Conservation (phyloP, 257 asterid genomes). For the Craterostigma plantagineum region DNA sequence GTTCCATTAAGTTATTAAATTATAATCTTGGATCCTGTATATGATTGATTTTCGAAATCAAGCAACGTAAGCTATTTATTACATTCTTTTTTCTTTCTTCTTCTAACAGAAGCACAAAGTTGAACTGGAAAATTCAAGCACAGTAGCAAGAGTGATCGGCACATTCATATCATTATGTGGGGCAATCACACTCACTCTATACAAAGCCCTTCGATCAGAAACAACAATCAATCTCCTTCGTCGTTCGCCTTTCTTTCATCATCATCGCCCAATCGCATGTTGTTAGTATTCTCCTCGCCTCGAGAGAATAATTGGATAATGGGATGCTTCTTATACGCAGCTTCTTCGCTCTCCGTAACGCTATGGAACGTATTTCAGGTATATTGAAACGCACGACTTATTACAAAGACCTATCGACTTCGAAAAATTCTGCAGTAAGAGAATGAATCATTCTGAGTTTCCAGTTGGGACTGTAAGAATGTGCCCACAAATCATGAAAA, state of each 20-base stretch:
- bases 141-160: constrained; percentile 43
- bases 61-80: too few relatives aligned
- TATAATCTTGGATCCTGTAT: too few relatives aligned
- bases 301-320: constrained; percentile 47
- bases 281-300: constrained; percentile 37
- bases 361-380: constrained; percentile 65
- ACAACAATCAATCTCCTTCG: constrained; percentile 21
- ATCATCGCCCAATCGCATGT: constrained; percentile 12
- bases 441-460: neutral
- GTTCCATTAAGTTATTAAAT: too few relatives aligned
- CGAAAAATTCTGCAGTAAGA: too few relatives aligned
- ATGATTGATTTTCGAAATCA: too few relatives aligned
- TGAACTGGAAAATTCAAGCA: constrained; percentile 31
- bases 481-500: constrained; percentile 57
- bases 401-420: neutral
- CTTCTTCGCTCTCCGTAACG: constrained; percentile 40
- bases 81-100: too few relatives aligned
- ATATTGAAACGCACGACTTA: neutral
- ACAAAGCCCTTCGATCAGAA: constrained; percentile 34
- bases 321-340: constrained; percentile 50
- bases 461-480: constrained; percentile 47
- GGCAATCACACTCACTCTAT: constrained; percentile 32
- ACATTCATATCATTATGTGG: constrained; percentile 36
- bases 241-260: constrained; percentile 11
- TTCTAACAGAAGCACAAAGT: constrained; percentile 20